Conservation (phyloP, 2,329 filamentous ascomycete species). For the Paradendryphiella salina region DNA sequence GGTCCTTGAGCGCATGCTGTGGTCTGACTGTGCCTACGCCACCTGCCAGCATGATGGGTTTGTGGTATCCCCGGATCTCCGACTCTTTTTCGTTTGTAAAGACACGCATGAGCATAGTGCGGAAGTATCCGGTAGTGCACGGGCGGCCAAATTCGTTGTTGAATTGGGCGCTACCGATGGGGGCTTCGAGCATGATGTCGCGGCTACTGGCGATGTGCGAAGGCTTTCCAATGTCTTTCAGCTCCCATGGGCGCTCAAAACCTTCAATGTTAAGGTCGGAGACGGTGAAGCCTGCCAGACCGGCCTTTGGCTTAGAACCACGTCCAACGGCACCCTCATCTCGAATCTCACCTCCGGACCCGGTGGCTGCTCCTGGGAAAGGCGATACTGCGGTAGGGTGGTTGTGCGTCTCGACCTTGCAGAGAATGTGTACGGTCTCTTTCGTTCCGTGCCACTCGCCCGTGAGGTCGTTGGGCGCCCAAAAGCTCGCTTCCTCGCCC, state of each 20-base stretch:
- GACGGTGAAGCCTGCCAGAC: slow-evolving; percentile 89
- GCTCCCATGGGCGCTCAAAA: slow-evolving; percentile 82
- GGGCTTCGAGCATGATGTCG: slow-evolving; percentile 97
- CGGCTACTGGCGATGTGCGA: slow-evolving; percentile 89
- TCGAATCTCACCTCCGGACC: slow-evolving; percentile 91
- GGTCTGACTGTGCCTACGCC: slow-evolving; percentile 91
- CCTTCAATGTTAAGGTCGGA: slow-evolving; percentile 91
- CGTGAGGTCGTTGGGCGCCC: slow-evolving; percentile 84
- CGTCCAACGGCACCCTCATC: slow-evolving; percentile 93
- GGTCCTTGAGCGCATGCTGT: slow-evolving; percentile 84
- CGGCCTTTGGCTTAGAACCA: slow-evolving; percentile 90
- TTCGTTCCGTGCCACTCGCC: slow-evolving; percentile 86
- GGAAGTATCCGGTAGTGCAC: slow-evolving; percentile 85
- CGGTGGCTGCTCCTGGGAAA: slow-evolving; percentile 90
- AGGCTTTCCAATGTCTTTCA: slow-evolving; percentile 79
- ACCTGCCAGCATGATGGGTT: slow-evolving; percentile 97
- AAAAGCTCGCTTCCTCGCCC: slow-evolving; percentile 72
- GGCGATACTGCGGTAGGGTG: slow-evolving; percentile 95
- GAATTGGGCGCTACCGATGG: slow-evolving; percentile 91
- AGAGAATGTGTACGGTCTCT: slow-evolving; percentile 82
- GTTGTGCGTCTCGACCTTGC: slow-evolving; percentile 98
- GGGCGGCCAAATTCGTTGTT: slow-evolving; percentile 98
- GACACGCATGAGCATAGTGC: slow-evolving; percentile 77
- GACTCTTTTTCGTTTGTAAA: slow-evolving; percentile 62
- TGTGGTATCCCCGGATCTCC: slow-evolving; percentile 90